Base-by-base conservation (phyloP, 768 basidiomycete species). In the Krasilnikovozyma curviuscula region DNA sequence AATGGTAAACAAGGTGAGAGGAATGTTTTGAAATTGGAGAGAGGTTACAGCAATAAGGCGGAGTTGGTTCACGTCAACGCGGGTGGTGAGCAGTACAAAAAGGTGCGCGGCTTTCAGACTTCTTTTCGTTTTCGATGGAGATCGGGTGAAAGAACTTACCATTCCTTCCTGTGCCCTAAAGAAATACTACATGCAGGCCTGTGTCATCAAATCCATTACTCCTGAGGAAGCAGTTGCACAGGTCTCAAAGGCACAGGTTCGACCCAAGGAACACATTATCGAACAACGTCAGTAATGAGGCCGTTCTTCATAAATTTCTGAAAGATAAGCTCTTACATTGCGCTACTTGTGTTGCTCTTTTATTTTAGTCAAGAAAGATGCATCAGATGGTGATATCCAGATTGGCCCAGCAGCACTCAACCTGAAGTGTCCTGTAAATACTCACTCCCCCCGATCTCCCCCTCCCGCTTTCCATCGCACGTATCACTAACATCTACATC, bases 11-110 rank as follows among this genome's bases (percentile, higher is more conserved):
- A 66, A 63, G 60, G 63, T 61, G 51, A 46, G 58, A 35, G 7
- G 40, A 25, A 29, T 24, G 16, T 48, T n/a, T 27, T 53, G 3
- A 31, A 19, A 24, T 33, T 47, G 39, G 33, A 21, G 2, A n/a
- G 29, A 1, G 70, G 45, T 53, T 66, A 12, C 67, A 57, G 67
- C 30, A 86, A 84, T 61, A 73, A 76, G 32, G 67, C 88, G 14
- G 84, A 88, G 55, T 82, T 88, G 74, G 75, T 85, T 3, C 88
- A 86, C 61, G 80, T 88, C 33, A 88, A 88, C 56, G 85, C 81
- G 55, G 79, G 23, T 8, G 50, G 44, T 3, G 30, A 40, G 14
- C 19, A 23, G 18, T 12, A 30, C 31, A 24, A 34, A 28, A 52
- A 40, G 38, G 49, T n/a, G n/a, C n/a, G n/a, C n/a, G n/a, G n/a